Conservation (phyloP, 2,329 filamentous ascomycete genomes). For the Aspergillus texensis region DNA sequence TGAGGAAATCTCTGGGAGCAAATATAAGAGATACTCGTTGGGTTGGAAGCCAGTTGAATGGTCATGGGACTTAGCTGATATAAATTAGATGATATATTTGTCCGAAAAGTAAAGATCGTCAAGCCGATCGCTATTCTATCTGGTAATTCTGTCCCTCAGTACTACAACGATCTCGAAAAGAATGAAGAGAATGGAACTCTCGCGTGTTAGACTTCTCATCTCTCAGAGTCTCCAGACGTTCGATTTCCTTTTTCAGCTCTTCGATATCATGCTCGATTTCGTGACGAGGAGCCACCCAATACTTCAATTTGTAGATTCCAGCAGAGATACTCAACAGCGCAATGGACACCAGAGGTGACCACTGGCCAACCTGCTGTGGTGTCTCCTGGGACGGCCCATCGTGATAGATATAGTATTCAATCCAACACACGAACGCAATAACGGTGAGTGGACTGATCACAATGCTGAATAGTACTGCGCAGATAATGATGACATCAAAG, state of each 20-base stretch:
- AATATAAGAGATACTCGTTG: no score
- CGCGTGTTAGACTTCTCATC: neutral
- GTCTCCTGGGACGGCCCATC: conserved; percentile 33
- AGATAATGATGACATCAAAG: conserved; percentile 20
- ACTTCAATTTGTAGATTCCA: conserved; percentile 28
- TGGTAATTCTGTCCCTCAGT: neutral
- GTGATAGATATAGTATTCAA: conserved; percentile 34
- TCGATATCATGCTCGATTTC: conserved; percentile 36
- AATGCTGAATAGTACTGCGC: conserved; percentile 30
- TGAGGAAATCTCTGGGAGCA: no score
- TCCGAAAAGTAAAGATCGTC: neutral
- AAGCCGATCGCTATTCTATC: neutral
- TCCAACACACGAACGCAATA: conserved; percentile 36
- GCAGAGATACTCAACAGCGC: conserved; percentile 33
- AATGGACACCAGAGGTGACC: conserved; percentile 31
- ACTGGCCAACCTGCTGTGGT: conserved; percentile 36
- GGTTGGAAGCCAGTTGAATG: no score
- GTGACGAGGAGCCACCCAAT: conserved; percentile 26
- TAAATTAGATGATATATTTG: neutral
- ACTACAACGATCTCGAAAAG: neutral
- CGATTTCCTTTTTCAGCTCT: conserved; percentile 15
- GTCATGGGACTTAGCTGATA: no score
- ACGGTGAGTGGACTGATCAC: conserved; percentile 33
- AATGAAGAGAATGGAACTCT: neutral
- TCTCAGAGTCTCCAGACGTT: neutral